phyloP scores from a whole-genome alignment of 192 early-diverging fungal genomes.

The Rhizoclosmatium globosum region DNA sequence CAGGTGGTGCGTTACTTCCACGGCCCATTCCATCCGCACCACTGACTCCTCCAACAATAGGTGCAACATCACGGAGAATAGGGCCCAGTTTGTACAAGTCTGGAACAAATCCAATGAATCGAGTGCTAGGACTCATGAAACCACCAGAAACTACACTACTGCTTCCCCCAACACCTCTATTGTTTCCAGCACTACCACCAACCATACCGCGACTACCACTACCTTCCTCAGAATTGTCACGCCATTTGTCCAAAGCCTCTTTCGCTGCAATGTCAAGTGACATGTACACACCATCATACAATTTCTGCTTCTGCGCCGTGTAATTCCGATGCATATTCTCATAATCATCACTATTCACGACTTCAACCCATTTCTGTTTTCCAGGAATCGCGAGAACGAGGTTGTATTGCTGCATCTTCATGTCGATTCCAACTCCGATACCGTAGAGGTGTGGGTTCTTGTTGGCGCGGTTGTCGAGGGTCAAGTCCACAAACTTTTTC shows the following conservation, averaged over 20 bases:
- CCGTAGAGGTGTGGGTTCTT: constrained; percentile 16
- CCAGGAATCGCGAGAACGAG: constrained; percentile 31
- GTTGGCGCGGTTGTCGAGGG: background rate
- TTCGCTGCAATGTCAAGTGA: background rate
- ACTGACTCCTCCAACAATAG: background rate
- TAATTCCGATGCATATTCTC: background rate
- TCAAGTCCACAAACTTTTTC: background rate
- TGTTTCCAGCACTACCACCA: background rate
- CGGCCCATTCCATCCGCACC: background rate
- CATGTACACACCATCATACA: background rate
- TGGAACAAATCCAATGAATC: background rate
- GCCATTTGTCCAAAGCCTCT: background rate
- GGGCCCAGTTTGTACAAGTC: constrained; percentile 14
- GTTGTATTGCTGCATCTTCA: constrained; percentile 35
- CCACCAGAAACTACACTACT: background rate
- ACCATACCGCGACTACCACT: background rate
- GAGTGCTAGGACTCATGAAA: background rate
- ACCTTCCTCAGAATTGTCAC: background rate
- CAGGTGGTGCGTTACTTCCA: background rate
- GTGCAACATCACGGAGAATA: background rate
- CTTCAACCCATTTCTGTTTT: constrained; percentile 47
- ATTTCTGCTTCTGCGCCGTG: background rate
- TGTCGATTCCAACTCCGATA: constrained; percentile 38
- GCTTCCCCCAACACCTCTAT: background rate
- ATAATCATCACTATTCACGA: background rate